Conservation (phyloP, 108 stramenopile genomes). For the Discostella stelligeroides region DNA sequence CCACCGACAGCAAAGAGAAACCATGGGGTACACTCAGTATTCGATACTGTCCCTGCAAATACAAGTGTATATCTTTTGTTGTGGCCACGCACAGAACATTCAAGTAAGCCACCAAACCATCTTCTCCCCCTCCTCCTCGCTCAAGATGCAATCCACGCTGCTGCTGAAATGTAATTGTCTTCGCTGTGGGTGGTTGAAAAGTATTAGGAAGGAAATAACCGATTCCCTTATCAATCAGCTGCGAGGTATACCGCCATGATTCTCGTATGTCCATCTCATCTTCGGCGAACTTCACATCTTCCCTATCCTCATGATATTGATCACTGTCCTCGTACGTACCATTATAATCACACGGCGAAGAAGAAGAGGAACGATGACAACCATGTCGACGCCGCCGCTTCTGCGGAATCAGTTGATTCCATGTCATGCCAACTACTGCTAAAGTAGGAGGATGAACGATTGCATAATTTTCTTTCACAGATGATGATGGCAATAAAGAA, state of each 20-base stretch:
- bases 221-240: slow-evolving; percentile 31
- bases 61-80: slow-evolving; percentile 51
- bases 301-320: slow-evolving; percentile 19
- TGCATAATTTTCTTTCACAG: too few relatives aligned
- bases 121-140: slow-evolving; percentile 18
- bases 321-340: background rate
- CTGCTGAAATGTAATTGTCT: background rate
- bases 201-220: slow-evolving; percentile 26
- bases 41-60: slow-evolving; percentile 80
- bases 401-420: slow-evolving; percentile 27
- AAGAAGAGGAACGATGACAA: background rate
- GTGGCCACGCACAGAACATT: slow-evolving; percentile 72
- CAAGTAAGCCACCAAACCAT: slow-evolving; percentile 50
- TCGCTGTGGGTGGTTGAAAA: background rate
- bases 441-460: too few relatives aligned
- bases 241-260: slow-evolving; percentile 58
- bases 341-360: background rate
- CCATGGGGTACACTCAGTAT: slow-evolving; percentile 34
- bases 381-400: slow-evolving; percentile 14
- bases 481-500: background rate
- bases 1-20: slow-evolving; percentile 4
- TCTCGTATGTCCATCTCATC: slow-evolving; percentile 26
- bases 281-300: slow-evolving; percentile 25
- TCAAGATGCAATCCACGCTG: background rate
- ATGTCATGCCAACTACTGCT: slow-evolving; percentile 41